These are phyloP conservation scores for Daldinia decipiens DNA, from an alignment of 495 filamentous ascomycete genomes.

Conservation along the genomic window DNA sequence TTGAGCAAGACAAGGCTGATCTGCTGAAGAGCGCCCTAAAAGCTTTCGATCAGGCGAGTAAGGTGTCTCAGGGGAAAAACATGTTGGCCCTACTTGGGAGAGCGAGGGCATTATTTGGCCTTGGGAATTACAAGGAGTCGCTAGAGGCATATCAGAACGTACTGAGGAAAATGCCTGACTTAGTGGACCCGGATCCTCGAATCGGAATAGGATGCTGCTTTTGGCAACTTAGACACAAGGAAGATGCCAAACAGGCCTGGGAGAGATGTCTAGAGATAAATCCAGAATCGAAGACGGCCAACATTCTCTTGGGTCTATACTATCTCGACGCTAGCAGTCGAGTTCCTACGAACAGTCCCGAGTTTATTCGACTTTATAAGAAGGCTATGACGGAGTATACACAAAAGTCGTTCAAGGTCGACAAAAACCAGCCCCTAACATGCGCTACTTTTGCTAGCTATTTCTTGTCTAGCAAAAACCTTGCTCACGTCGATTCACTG, in stretches of 20 bases:
- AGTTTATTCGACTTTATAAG: constrained; percentile 84
- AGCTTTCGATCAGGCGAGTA: constrained; percentile 91
- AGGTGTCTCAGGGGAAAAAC: constrained; percentile 83
- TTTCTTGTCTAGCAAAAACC: constrained; percentile 81
- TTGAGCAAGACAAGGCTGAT: constrained; percentile 80
- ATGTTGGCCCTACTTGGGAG: constrained; percentile 90
- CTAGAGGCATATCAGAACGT: constrained; percentile 87
- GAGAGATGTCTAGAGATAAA: constrained; percentile 87
- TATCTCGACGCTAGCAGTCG: constrained; percentile 85
- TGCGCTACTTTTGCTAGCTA: constrained; percentile 89
- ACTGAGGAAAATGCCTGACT: constrained; percentile 80
- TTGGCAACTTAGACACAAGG: constrained; percentile 93
- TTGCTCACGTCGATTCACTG: constrained; percentile 81
- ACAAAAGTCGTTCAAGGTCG: constrained; percentile 92
- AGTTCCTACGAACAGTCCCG: constrained; percentile 75
- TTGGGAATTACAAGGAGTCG: constrained; percentile 84
- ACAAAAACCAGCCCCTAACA: constrained; percentile 90
- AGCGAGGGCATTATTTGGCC: constrained; percentile 82
- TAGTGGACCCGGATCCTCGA: constrained; percentile 93
- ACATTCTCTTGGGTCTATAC: constrained; percentile 87
- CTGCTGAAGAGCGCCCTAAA: constrained; percentile 83
- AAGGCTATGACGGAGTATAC: constrained; percentile 94
- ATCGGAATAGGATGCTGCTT: constrained; percentile 95
- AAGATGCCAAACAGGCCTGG: constrained; percentile 90
- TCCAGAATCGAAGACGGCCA: constrained; percentile 88